Evolutionary conservation across 208 protist species (phyloP).

Genomic region (Crithidia sp.): DNA sequence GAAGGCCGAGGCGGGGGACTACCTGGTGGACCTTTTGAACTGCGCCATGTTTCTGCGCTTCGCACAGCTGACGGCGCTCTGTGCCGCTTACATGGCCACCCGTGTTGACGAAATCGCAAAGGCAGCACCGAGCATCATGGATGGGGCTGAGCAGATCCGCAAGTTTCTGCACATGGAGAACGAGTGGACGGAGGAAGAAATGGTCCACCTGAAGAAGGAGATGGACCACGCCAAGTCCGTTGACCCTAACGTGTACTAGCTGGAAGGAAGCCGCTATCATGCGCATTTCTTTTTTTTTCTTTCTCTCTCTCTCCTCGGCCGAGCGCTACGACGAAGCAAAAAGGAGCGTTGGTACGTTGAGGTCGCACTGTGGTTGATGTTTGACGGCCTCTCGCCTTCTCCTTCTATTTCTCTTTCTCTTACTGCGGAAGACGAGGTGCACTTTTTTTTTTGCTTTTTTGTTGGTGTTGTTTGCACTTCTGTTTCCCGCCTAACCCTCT

Average conservation of each 20-base stretch:
- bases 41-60: slow-evolving; percentile 57
- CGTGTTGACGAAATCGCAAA: slow-evolving; percentile 68
- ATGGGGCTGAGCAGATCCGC: slow-evolving; percentile 59
- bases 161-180: slow-evolving; percentile 70
- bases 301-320: too few relatives aligned
- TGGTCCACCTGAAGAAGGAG: slow-evolving; percentile 59
- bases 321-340: too few relatives aligned
- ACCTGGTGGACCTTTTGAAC: slow-evolving; percentile 54
- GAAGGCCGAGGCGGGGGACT: slow-evolving; percentile 39
- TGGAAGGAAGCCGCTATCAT: too few relatives aligned
- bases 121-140: slow-evolving; percentile 70
- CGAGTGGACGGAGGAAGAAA: slow-evolving; percentile 79
- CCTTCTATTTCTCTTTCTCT: too few relatives aligned
- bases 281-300: too few relatives aligned
- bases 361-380: too few relatives aligned
- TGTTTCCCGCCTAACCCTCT: too few relatives aligned
- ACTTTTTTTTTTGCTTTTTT: too few relatives aligned
- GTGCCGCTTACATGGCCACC: slow-evolving; percentile 57
- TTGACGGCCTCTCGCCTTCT: too few relatives aligned
- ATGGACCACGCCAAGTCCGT: slow-evolving; percentile 78
- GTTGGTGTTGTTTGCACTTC: too few relatives aligned
- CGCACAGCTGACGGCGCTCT: slow-evolving; percentile 47
- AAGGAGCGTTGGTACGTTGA: too few relatives aligned
- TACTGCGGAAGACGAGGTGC: too few relatives aligned
- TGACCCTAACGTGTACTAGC: slow-evolving; percentile 60